Evolutionary conservation across 176 grass and related monocot species (phyloP).

Genomic region (Stipa capillata): DNA sequence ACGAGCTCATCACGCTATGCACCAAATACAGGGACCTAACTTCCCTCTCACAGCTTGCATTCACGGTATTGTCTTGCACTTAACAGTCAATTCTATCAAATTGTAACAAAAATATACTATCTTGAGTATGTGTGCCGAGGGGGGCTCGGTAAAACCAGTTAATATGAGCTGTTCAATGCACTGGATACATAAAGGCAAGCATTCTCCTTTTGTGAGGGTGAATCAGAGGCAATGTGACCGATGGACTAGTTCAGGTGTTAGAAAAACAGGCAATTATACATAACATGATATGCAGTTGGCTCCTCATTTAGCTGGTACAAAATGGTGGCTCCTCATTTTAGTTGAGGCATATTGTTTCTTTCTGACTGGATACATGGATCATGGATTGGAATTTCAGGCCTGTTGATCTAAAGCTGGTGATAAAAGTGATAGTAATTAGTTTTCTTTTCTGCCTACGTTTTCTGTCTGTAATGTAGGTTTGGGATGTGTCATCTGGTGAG

Average conservation of each 20-base stretch:
- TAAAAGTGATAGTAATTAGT: no score
- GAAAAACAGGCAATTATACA: not conserved
- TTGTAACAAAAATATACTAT: no score
- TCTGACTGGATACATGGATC: no score
- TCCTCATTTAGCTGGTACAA: not conserved
- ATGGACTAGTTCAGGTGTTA: not conserved
- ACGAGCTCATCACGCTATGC: conserved; percentile 69
- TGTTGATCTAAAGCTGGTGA: no score
- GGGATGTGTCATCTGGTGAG: conserved; percentile 63
- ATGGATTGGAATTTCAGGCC: no score
- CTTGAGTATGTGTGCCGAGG: no score
- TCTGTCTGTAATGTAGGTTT: conserved; percentile 64
- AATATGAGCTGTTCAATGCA: no score
- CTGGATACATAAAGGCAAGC: not conserved
- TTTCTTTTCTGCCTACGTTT: no score
- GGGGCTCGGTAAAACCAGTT: no score
- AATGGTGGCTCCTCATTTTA: not conserved
- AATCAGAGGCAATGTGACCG: not conserved
- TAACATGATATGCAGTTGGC: not conserved
- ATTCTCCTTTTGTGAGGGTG: not conserved
- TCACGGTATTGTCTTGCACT: conserved; percentile 52
- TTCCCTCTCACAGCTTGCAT: conserved; percentile 75
- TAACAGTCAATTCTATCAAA: no score
- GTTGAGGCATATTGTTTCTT: not conserved
- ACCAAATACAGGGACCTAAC: conserved; percentile 94